Evolutionary conservation across 352 stramenopile genomes (phyloP).

Genomic region (Pythium scleroteichum): DNA sequence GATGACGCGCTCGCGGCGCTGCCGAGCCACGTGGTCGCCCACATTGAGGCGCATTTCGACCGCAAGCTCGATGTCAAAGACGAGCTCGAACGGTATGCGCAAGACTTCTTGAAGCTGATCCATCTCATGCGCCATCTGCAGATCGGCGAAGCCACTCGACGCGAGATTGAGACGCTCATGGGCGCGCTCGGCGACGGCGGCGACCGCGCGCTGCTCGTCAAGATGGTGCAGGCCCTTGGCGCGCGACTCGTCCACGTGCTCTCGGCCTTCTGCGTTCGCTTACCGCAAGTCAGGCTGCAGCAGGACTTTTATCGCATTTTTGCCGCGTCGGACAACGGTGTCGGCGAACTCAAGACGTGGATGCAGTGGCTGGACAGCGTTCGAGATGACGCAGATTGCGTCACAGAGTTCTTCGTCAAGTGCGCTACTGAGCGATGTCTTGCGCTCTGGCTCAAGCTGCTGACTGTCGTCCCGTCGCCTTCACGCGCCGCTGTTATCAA

Average conservation of each 20-base stretch:
- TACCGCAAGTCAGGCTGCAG: conserved; percentile 44
- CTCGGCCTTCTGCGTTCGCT: conserved; percentile 36
- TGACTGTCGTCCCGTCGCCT: conserved; percentile 33
- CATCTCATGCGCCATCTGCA: conserved; percentile 49
- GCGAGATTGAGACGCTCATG: conserved; percentile 43
- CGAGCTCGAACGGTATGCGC: conserved; percentile 59
- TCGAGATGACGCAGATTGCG: conserved; percentile 18
- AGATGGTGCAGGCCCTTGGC: conserved; percentile 57
- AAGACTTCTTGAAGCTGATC: conserved; percentile 59
- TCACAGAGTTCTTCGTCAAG: conserved; percentile 44
- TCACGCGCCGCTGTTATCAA: conserved; percentile 40
- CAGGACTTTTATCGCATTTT: conserved; percentile 66
- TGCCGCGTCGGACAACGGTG: conserved; percentile 27
- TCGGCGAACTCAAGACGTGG: conserved; percentile 44
- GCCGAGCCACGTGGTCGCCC: conserved; percentile 22
- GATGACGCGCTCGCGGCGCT: conserved; percentile 27
- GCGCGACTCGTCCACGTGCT: conserved; percentile 35
- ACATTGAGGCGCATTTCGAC: conserved; percentile 49
- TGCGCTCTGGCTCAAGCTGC: conserved; percentile 43
- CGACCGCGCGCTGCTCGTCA: conserved; percentile 49
- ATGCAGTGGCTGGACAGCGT: conserved; percentile 49
- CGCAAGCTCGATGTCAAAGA: conserved; percentile 55
- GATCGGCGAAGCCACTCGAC: conserved; percentile 28
- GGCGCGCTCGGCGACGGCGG: conserved; percentile 39
- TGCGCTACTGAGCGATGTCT: conserved; percentile 47